Evolutionary conservation across 768 basidiomycete genomes (phyloP).

Genomic region (Lyophyllum shimeji): DNA sequence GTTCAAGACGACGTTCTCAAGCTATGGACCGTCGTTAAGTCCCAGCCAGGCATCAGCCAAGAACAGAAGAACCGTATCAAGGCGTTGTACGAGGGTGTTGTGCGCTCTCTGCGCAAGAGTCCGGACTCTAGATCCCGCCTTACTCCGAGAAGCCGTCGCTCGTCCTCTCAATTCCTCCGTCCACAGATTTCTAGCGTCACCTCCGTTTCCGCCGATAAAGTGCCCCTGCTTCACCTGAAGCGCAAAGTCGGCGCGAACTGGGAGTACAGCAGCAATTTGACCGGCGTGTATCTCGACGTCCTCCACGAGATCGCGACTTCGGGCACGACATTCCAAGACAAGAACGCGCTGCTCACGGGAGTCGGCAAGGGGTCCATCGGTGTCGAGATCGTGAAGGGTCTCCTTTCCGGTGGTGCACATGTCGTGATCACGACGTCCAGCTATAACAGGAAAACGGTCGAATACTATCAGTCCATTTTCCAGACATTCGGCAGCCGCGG

Average conservation of each 20-base stretch:
- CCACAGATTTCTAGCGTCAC: conserved; percentile 81
- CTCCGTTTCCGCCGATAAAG: conserved; percentile 75
- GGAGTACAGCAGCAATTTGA: conserved; percentile 98
- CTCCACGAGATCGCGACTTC: conserved; percentile 98
- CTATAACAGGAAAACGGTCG: conserved; percentile 92
- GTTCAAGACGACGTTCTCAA: conserved; percentile 96
- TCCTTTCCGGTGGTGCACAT: conserved; percentile 93
- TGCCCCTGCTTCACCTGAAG: conserved; percentile 94
- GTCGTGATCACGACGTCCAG: conserved; percentile 98
- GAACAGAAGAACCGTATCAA: conserved; percentile 97
- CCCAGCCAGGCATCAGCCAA: conserved; percentile 94
- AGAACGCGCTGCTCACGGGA: conserved; percentile 96
- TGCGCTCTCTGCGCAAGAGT: conserved; percentile 83
- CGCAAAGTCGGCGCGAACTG: conserved; percentile 92
- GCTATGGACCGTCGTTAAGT: conserved; percentile 96
- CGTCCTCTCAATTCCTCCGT: conserved; percentile 96
- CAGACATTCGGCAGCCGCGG: conserved; percentile 94
- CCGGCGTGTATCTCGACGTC: conserved; percentile 93
- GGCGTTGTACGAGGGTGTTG: conserved; percentile 94
- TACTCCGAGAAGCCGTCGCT: conserved; percentile 72
- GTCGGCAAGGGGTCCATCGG: conserved; percentile 98
- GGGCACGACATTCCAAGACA: conserved; percentile 98
- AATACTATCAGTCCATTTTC: conserved; percentile 98
- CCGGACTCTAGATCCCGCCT: conserved; percentile 61
- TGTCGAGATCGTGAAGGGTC: conserved; percentile 94